Percentiles rank a stretch among this genome's conserved stretches.
phyloP scores from a whole-genome alignment of 352 stramenopile species.

The Phytopythium kandeliae region DNA sequence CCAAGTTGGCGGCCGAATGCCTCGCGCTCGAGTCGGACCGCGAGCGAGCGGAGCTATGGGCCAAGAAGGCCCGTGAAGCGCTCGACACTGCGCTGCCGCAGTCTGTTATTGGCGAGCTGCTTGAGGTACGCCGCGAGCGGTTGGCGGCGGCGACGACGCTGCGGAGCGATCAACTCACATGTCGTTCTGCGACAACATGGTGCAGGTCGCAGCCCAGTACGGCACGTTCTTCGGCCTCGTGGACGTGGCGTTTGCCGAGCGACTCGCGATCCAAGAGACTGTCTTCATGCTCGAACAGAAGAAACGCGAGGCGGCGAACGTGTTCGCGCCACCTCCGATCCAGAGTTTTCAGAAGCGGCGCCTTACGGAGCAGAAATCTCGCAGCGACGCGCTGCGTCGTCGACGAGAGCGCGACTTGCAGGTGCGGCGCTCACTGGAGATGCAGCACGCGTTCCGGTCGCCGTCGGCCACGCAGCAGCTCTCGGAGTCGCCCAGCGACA shows the following conservation, averaged over 20 bases:
- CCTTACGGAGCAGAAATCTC: slow-evolving; percentile 70
- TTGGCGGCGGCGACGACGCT: too few relatives aligned
- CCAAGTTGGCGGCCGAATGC: neutral
- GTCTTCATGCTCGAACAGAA: slow-evolving; percentile 72
- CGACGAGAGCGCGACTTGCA: slow-evolving; percentile 71
- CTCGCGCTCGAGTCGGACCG: slow-evolving; percentile 19
- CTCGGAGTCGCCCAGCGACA: slow-evolving; percentile 7
- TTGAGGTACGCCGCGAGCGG: slow-evolving; percentile 23
- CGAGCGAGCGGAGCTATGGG: slow-evolving; percentile 57
- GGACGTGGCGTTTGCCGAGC: slow-evolving; percentile 38
- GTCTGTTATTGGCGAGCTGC: slow-evolving; percentile 37
- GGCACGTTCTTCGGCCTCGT: slow-evolving; percentile 70
- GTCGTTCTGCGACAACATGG: neutral
- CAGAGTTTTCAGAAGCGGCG: slow-evolving; percentile 80
- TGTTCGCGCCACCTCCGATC: slow-evolving; percentile 66
- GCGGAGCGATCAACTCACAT: too few relatives aligned
- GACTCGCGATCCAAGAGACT: slow-evolving; percentile 50
- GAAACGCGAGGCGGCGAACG: slow-evolving; percentile 25
- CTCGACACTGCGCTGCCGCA: slow-evolving; percentile 25
- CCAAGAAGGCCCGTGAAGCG: slow-evolving; percentile 37
- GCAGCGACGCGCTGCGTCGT: slow-evolving; percentile 60
- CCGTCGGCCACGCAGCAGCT: slow-evolving; percentile 7
- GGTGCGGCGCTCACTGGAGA: slow-evolving; percentile 59
- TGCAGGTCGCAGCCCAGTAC: slow-evolving; percentile 55
- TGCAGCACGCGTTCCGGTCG: slow-evolving; percentile 21